Evolutionary conservation across 2,329 filamentous ascomycete genomes (phyloP).

Genomic region (Bimuria novae-zelandiae): DNA sequence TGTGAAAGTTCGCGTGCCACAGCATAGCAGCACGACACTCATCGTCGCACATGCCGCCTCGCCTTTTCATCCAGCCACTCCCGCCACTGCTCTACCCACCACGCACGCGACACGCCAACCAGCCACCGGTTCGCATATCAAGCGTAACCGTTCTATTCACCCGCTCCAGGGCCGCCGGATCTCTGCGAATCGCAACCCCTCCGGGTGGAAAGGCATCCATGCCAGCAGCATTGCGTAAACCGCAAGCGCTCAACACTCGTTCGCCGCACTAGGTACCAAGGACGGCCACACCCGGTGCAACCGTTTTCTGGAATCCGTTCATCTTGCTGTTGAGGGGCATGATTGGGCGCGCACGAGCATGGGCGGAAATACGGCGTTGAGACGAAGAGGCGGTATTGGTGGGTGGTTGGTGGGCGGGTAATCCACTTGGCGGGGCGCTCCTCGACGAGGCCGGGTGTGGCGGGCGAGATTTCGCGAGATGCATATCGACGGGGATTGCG

Average conservation of each 20-base stretch:
- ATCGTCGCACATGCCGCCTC: conserved; percentile 5
- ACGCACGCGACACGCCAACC: conserved; percentile 1
- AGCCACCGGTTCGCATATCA: background rate
- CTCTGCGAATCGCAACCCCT: background rate
- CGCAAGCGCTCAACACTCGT: background rate
- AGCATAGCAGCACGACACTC: conserved; percentile 7
- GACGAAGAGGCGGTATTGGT: background rate
- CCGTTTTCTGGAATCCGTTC: conserved; percentile 1
- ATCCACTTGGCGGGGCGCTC: background rate
- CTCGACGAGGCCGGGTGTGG: background rate
- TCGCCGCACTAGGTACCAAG: conserved; percentile 12
- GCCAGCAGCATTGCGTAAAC: conserved; percentile 8
- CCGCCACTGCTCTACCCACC: background rate
- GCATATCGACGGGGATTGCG: background rate
- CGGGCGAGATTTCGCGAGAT: background rate
- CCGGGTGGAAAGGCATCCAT: background rate
- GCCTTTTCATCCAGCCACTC: background rate
- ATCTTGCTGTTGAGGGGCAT: background rate
- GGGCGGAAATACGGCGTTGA: background rate
- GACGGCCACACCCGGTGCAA: conserved; percentile 8
- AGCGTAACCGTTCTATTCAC: background rate
- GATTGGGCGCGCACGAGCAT: background rate
- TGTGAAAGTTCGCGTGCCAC: conserved; percentile 2
- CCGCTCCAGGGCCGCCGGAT: background rate
- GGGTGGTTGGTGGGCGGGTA: conserved; percentile 1